A percentile compares a stretch with the other conserved stretches of the same genome.
phyloP scores from a whole-genome alignment of 2,329 filamentous ascomycete genomes.

The Akanthomyces lecanii region DNA sequence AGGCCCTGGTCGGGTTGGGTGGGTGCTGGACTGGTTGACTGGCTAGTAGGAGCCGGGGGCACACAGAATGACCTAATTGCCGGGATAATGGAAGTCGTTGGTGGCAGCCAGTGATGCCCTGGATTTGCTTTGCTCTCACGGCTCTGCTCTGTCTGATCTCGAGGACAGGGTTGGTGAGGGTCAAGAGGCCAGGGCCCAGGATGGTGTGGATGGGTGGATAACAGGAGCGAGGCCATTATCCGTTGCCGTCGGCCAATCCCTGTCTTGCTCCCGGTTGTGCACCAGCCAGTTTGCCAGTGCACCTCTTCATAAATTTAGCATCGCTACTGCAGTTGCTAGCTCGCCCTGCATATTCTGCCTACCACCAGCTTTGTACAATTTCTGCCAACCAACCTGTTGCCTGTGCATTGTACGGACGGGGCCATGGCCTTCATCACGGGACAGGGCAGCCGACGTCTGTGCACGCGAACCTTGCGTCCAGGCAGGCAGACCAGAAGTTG shows the following conservation, averaged over 20 bases:
- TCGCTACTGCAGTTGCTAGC: not conserved
- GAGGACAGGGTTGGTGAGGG: not conserved
- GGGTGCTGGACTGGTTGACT: not conserved
- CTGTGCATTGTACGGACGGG: not conserved
- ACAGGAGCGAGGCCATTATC: not conserved
- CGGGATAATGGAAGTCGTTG: not conserved
- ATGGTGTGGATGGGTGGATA: not conserved
- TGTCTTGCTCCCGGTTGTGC: not conserved
- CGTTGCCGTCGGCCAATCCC: not conserved
- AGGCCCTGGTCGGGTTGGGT: not conserved
- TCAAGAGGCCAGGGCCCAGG: not conserved
- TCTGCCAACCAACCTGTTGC: not conserved
- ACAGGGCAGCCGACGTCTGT: constrained; percentile 1
- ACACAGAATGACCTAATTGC: not conserved
- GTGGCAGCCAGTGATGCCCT: too few species aligned
- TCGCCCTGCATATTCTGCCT: not conserved
- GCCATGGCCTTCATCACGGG: too few species aligned
- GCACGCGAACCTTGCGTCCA: constrained; percentile 1
- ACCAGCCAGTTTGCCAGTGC: not conserved
- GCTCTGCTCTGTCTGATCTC: not conserved
- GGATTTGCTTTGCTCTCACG: too few species aligned
- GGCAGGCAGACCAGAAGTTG: too few species aligned
- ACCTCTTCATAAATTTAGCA: not conserved
- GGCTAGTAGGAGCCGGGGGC: not conserved
- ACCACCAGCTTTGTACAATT: not conserved